These are phyloP conservation scores for Pleurotus giganteus DNA, from an alignment of 768 basidiomycete genomes.

Conservation along the genomic window DNA sequence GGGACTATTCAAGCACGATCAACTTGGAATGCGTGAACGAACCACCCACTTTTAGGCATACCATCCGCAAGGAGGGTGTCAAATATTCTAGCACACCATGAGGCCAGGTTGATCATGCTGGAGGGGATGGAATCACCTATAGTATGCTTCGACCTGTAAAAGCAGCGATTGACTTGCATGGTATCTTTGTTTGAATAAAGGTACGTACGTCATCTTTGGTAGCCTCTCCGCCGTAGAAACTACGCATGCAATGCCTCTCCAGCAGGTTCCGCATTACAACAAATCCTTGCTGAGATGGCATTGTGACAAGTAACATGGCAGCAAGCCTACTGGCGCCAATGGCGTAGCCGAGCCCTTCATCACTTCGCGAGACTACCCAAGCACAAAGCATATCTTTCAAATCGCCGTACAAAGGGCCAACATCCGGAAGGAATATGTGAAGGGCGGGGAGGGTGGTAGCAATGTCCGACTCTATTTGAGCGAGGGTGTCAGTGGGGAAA, in stretches of 20 bases:
- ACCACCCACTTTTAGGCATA: constrained; percentile 82
- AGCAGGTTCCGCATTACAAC: constrained; percentile 82
- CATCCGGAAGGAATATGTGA: constrained; percentile 76
- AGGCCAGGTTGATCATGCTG: constrained; percentile 1
- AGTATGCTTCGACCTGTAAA: constrained; percentile 84
- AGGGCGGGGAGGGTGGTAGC: constrained; percentile 68
- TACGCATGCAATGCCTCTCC: constrained; percentile 80
- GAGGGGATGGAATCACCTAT: constrained; percentile 51
- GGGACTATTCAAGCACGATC: constrained; percentile 8
- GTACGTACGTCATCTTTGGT: constrained; percentile 76
- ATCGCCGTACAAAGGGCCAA: constrained; percentile 79
- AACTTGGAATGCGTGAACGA: neutral
- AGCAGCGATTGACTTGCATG: constrained; percentile 18
- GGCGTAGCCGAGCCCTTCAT: constrained; percentile 78
- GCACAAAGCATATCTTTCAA: constrained; percentile 82
- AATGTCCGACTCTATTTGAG: constrained; percentile 74
- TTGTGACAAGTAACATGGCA: constrained; percentile 84
- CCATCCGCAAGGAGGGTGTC: constrained; percentile 89
- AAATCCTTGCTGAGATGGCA: constrained; percentile 74
- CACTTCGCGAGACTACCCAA: constrained; percentile 84
- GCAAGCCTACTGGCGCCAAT: constrained; percentile 70
- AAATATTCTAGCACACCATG: constrained; percentile 62
- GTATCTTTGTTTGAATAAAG: neutral
- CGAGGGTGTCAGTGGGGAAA: constrained; percentile 64
- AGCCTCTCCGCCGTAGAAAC: constrained; percentile 74